phyloP scores from a whole-genome alignment of 352 stramenopile species.

The Phytophthora pluvialis region DNA sequence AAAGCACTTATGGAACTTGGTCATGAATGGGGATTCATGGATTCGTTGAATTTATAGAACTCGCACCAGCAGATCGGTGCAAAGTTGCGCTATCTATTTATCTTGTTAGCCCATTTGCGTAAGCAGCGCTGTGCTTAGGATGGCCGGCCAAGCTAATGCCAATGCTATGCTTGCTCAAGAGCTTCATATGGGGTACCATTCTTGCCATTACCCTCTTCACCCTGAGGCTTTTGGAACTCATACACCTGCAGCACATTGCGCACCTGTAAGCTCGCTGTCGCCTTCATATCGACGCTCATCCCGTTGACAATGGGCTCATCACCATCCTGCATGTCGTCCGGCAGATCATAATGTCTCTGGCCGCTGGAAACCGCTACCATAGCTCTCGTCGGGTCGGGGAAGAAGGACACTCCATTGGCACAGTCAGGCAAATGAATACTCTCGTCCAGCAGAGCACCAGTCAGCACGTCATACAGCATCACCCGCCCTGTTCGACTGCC shows the following conservation, averaged over 20 bases:
- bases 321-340: constrained; percentile 59
- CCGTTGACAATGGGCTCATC: constrained; percentile 25
- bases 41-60: too few species aligned
- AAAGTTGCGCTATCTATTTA: not conserved
- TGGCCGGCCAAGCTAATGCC: not conserved
- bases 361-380: constrained; percentile 65
- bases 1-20: too few species aligned
- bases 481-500: constrained; percentile 59
- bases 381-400: constrained; percentile 53
- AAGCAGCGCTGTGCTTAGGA: not conserved
- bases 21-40: too few species aligned
- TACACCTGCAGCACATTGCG: constrained; percentile 55
- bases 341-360: constrained; percentile 71
- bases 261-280: not conserved
- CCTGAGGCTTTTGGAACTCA: constrained; percentile 41
- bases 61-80: too few species aligned
- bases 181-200: not conserved
- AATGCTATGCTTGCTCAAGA: not conserved
- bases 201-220: constrained; percentile 1
- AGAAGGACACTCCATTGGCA: constrained; percentile 82
- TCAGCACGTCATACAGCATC: constrained; percentile 67
- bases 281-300: constrained; percentile 1
- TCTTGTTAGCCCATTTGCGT: not conserved
- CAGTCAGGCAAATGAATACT: constrained; percentile 54
- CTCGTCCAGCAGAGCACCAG: constrained; percentile 57